Conservation (phyloP, 257 asterid species). For the Prunella vulgaris region DNA sequence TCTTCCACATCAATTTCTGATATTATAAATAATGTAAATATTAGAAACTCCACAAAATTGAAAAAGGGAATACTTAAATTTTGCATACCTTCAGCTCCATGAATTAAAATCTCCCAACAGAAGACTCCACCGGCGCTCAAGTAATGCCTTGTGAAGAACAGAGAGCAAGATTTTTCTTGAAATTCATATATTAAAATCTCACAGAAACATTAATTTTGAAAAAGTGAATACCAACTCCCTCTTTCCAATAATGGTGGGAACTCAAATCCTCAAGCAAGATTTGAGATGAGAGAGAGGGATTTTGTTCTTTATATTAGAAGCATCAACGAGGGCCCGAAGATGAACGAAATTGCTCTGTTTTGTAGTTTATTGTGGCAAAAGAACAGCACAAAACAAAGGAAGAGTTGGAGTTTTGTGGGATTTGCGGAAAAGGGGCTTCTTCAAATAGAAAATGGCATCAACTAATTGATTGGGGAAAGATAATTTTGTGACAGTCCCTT, state of each 20-base stretch:
- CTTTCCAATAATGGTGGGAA: constrained; percentile 31
- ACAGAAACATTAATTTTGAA: neutral
- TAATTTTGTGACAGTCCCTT: constrained; percentile 28
- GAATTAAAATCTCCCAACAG: constrained; percentile 22
- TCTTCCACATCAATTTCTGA: constrained; percentile 13
- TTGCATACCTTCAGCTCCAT: constrained; percentile 51
- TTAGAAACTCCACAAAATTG: constrained; percentile 21
- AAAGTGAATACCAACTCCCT: constrained; percentile 17
- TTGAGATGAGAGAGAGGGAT: constrained; percentile 9
- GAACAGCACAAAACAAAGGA: constrained; percentile 23
- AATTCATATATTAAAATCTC: constrained; percentile 22
- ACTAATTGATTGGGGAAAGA: constrained; percentile 29
- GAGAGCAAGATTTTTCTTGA: constrained; percentile 31
- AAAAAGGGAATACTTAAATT: neutral
- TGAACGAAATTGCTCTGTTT: constrained; percentile 32
- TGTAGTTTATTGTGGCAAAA: constrained; percentile 20
- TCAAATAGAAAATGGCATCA: constrained; percentile 38
- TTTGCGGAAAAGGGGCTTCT: constrained; percentile 23
- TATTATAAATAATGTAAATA: constrained; percentile 12
- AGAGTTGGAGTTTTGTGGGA: constrained; percentile 5
- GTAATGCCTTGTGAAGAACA: constrained; percentile 53
- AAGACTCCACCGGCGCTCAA: constrained; percentile 30
- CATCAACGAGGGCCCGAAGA: neutral
- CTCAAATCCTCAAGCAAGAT: constrained; percentile 33
- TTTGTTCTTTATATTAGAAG: too few species aligned